These are phyloP conservation scores for Candida stauntonica DNA, from an alignment of 805 yeast species.

Conservation along the genomic window DNA sequence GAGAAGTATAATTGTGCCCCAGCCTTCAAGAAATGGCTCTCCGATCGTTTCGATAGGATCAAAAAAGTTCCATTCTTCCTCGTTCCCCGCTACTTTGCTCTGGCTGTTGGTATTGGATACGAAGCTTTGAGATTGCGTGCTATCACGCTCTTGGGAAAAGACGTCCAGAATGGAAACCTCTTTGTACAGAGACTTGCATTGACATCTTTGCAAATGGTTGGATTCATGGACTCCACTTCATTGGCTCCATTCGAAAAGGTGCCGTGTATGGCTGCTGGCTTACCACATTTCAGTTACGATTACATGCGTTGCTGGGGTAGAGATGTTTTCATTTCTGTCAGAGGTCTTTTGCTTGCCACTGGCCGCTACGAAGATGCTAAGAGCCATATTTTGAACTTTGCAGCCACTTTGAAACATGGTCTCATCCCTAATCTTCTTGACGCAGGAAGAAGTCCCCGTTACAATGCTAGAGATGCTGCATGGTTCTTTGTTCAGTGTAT, in stretches of 20 bases:
- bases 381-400: slow-evolving; percentile 79
- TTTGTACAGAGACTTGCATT: slow-evolving; percentile 79
- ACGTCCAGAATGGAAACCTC: slow-evolving; percentile 55
- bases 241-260: slow-evolving; percentile 57
- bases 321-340: slow-evolving; percentile 82
- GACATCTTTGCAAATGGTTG: slow-evolving; percentile 85
- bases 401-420: slow-evolving; percentile 90
- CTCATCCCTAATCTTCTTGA: slow-evolving; percentile 89
- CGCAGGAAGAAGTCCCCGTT: slow-evolving; percentile 90
- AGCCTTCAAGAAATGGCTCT: slow-evolving; percentile 67
- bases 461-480: slow-evolving; percentile 94
- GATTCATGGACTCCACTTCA: slow-evolving; percentile 67
- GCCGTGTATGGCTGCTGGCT: slow-evolving; percentile 90
- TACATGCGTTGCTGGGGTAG: slow-evolving; percentile 99
- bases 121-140: slow-evolving; percentile 75
- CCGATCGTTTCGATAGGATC: slow-evolving; percentile 56
- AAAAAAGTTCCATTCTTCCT: slow-evolving; percentile 70
- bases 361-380: slow-evolving; percentile 78
- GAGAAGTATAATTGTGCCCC: slow-evolving; percentile 51
- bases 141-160: slow-evolving; percentile 47
- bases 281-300: slow-evolving; percentile 87
- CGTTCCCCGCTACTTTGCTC: slow-evolving; percentile 82
- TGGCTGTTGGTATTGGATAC: slow-evolving; percentile 77
- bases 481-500: slow-evolving; percentile 92
- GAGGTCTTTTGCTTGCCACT: slow-evolving; percentile 77